Evolutionary conservation across 2,329 filamentous ascomycete genomes (phyloP), one percentile per base, ranked within the genome.

Genomic region (Colletotrichum sp.): DNA sequence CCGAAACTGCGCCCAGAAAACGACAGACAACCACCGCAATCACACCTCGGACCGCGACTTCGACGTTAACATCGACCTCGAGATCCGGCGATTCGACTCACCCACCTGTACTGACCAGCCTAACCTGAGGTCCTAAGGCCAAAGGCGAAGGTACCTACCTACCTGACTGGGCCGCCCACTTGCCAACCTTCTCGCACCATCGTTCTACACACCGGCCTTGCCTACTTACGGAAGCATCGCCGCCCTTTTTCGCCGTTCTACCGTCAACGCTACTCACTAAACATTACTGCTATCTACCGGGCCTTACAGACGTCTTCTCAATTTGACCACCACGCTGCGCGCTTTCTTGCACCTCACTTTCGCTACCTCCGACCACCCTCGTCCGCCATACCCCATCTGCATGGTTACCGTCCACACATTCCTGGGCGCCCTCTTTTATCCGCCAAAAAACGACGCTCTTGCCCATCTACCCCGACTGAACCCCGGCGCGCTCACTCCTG

Each of bases 371-470:
- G 43, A 36, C 61, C 25, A 32, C 61, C 62, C 69, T 75, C 62
- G 52, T 58, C 66, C 28, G 16, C 70, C 52, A 55, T 43, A 32
- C 73, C 56, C 62, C 73, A 56, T 67, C 69, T 75, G 68, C 69
- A 66, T 62, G 52, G 30, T 66, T 62, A 39, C 32, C 55, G 55
- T 67, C 34, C 34, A 36, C 22, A 56, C 27, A 16, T 32, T 27
- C 69, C 56, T 73, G 61, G 68, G 48, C 52, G 72, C 68, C 25
- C 66, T 71, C 68, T 66, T 66, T 72, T 71, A 61, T 71, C 69
- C 68, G 61, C 56, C 68, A 62, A 68, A 74, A 58, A 58, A 13
- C 30, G 32, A 39, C 48, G 22, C 52, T 61, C 34, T 34, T 28
- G 32, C 61, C 43, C 28, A 34, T 39, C 48, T 16, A 67, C 48